Base-by-base conservation (phyloP, 257 asterid genomes). In the Knoxia roxburghii region DNA sequence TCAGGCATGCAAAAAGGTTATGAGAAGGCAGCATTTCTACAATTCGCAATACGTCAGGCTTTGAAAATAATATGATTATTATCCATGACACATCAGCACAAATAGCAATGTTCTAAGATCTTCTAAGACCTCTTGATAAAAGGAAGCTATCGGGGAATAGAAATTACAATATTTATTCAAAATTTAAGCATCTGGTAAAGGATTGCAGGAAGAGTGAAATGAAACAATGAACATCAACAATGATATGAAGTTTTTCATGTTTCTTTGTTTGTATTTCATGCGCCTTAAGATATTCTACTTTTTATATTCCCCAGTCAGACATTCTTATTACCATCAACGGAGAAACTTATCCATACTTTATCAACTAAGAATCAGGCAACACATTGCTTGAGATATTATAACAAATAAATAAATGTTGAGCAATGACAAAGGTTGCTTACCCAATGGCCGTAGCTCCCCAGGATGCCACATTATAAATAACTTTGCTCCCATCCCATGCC, bases 391-490 rank as follows among this genome's bases (percentile, higher is more conserved):
- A 55, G 27, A 39, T 23, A 55, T 23, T 33, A 26, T 54, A 26
- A 52, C 10, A 12, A 24, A 14, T 1, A 53, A 24, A 27, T 1
- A 43, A 11, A 17, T 71, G 59, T 68, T 40, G 45, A 46, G 52
- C 6, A 46, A 49, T 24, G 63, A 43, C 69, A 50, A 76, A 71
- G 56, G 69, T 46, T 49, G 68, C 94, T 81, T 75, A 94, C 99
- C 99, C 99, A 66, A 94, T 78, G 65, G 98, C 99, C 61, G 99
- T 94, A 71, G 99, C 98, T 72, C 99, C 99, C 99, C 99, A 94
- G 20, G 99, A 94, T 55, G 98, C 99, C 61, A 94, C 96, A 45
- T 91, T 94, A 75, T 94, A 94, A 27, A 94, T 72, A 21, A 91
- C 98, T 82, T 83, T 87, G 89, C 96, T 89, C 72, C 99, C 99